A percentile compares a stretch with the other conserved stretches of the same genome.
phyloP scores from a whole-genome alignment of 2,329 filamentous ascomycete genomes.

The Sporothrix variecibatus region DNA sequence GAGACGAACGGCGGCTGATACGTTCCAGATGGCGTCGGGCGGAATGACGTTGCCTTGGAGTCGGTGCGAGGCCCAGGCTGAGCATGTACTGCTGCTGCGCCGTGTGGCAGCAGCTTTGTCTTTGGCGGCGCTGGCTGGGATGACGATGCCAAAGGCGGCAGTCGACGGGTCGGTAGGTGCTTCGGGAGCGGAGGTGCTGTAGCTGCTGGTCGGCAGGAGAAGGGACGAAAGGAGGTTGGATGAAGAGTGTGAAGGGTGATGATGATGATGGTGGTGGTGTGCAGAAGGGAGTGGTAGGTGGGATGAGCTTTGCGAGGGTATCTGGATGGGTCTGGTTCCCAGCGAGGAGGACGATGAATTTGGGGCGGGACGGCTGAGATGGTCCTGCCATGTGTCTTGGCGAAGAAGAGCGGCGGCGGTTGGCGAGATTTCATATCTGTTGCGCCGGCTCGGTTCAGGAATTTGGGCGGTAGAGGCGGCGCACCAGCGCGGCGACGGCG shows the following conservation, averaged over 20 bases:
- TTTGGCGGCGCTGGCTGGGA: constrained; percentile 32
- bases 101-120: not conserved
- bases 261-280: not conserved
- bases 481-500: not conserved
- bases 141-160: constrained; percentile 28
- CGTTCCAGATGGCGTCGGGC: constrained; percentile 60
- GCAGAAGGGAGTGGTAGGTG: constrained; percentile 10
- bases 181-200: not conserved
- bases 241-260: not conserved
- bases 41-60: constrained; percentile 56
- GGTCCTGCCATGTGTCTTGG: constrained; percentile 6
- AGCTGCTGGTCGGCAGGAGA: not conserved
- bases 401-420: constrained; percentile 9
- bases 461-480: not conserved
- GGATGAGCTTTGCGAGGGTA: not conserved
- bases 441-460: not conserved
- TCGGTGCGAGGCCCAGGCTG: constrained; percentile 45
- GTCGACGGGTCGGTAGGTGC: not conserved
- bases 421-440: not conserved
- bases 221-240: not conserved
- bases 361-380: not conserved
- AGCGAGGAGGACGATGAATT: not conserved
- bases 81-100: constrained; percentile 31
- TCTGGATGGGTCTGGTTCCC: constrained; percentile 27
- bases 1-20: constrained; percentile 58